These are phyloP conservation scores for Agaricus blazei DNA, from an alignment of 768 basidiomycete genomes.

Conservation along the genomic window DNA sequence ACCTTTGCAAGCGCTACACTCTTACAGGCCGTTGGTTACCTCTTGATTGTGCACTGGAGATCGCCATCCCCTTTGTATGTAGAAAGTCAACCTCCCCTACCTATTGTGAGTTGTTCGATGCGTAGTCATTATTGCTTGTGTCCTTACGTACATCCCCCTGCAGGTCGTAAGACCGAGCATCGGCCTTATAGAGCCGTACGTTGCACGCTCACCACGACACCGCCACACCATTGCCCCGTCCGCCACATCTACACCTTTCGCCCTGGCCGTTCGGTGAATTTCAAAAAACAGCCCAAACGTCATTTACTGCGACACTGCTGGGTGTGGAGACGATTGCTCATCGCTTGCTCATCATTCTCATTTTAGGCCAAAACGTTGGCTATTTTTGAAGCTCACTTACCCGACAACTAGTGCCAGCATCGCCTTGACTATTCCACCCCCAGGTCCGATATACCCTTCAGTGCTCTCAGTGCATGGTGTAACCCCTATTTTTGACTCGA, in stretches of 20 bases:
- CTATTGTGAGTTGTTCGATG: background rate
- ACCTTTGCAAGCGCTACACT: slow-evolving; percentile 1
- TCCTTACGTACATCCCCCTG: background rate
- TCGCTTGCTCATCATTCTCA: background rate
- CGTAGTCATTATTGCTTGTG: too few species aligned
- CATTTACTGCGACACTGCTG: too few species aligned
- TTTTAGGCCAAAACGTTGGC: background rate
- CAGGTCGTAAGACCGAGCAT: background rate
- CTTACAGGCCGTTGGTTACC: background rate
- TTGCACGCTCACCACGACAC: background rate
- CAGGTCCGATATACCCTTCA: background rate
- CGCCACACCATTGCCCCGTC: background rate
- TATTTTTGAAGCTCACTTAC: background rate
- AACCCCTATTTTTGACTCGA: background rate
- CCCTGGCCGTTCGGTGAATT: background rate
- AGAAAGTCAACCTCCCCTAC: background rate
- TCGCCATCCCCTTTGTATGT: background rate
- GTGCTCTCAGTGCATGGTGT: background rate
- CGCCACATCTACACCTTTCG: background rate
- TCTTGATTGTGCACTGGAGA: background rate
- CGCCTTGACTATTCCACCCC: background rate
- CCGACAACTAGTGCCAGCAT: background rate
- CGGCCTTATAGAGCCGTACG: background rate
- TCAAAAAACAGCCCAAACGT: too few species aligned
- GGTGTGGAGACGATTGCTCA: background rate